These are phyloP conservation scores for Papilionanthe hybrid DNA, from an alignment of 116 monocot species.

Conservation along the genomic window DNA sequence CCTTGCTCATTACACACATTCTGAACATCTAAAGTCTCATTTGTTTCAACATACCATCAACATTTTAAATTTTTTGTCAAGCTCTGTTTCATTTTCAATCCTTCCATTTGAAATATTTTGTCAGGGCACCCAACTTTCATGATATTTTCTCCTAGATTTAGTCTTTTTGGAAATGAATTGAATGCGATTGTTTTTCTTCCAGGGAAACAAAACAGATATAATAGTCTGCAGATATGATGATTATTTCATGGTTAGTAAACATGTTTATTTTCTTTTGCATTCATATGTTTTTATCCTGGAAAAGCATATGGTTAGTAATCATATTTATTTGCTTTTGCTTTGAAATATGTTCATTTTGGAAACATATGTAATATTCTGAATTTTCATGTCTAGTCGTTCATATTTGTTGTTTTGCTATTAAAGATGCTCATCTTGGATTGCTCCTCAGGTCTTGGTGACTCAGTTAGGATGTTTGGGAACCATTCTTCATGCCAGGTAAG, in stretches of 20 bases:
- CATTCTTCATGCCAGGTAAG: constrained; percentile 85
- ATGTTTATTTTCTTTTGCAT: neutral
- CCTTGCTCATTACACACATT: neutral
- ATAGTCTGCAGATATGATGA: constrained; percentile 79
- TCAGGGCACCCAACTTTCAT: neutral
- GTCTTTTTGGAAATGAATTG: neutral
- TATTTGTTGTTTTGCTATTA: neutral
- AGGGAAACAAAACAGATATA: constrained; percentile 91
- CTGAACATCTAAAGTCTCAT: neutral
- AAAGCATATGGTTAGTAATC: constrained; percentile 39
- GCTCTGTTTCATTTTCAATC: neutral
- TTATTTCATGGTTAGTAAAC: constrained; percentile 57
- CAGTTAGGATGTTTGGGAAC: constrained; percentile 96
- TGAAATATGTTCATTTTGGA: constrained; percentile 8
- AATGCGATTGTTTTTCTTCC: constrained; percentile 14
- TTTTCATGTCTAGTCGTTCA: constrained; percentile 51
- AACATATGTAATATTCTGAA: constrained; percentile 28
- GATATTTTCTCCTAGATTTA: neutral
- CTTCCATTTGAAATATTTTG: neutral
- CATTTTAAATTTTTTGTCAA: neutral
- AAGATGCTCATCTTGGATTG: constrained; percentile 7
- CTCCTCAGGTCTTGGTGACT: constrained; percentile 78
- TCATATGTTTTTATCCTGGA: constrained; percentile 6
- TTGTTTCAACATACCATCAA: too few species aligned
- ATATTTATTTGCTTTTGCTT: neutral